Evolutionary conservation across 106 monocot species (phyloP).

Genomic region (Dioscorea dumetorum): DNA sequence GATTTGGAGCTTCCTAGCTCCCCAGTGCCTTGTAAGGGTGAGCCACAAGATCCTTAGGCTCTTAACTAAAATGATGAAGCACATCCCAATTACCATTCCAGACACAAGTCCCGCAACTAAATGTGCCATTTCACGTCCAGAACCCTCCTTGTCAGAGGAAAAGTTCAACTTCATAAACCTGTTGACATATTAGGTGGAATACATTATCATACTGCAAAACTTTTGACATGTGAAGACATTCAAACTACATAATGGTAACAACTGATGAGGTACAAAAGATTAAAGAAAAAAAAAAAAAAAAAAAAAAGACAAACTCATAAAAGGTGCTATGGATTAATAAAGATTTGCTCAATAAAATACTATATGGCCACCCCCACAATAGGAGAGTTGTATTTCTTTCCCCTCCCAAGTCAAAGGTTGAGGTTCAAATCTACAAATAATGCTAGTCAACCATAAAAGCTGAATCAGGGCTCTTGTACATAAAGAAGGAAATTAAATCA

Average conservation of each 20-base stretch:
- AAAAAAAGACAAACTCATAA: neutral
- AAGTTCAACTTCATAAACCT: conserved; percentile 34
- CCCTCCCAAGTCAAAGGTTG: no score
- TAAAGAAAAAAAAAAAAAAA: no score
- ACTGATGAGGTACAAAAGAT: no score
- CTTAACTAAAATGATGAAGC: conserved; percentile 18
- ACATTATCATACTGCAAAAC: neutral
- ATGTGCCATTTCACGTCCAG: conserved; percentile 8
- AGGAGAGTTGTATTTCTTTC: neutral
- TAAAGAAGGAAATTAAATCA: no score
- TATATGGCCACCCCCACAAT: neutral
- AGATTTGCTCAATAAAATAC: neutral
- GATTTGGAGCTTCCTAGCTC: conserved; percentile 16
- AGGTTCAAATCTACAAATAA: neutral
- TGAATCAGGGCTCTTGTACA: neutral
- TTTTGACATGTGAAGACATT: neutral
- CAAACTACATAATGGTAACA: neutral
- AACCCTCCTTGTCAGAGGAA: conserved; percentile 16
- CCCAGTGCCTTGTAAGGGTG: conserved; percentile 15
- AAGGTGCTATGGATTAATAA: neutral
- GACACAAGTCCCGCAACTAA: conserved; percentile 32
- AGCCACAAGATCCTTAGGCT: conserved; percentile 2
- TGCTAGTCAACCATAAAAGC: neutral
- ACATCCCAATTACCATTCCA: conserved; percentile 43
- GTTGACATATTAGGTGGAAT: neutral